Conservation (phyloP, 495 filamentous ascomycete species). For the Neurospora sp. region DNA sequence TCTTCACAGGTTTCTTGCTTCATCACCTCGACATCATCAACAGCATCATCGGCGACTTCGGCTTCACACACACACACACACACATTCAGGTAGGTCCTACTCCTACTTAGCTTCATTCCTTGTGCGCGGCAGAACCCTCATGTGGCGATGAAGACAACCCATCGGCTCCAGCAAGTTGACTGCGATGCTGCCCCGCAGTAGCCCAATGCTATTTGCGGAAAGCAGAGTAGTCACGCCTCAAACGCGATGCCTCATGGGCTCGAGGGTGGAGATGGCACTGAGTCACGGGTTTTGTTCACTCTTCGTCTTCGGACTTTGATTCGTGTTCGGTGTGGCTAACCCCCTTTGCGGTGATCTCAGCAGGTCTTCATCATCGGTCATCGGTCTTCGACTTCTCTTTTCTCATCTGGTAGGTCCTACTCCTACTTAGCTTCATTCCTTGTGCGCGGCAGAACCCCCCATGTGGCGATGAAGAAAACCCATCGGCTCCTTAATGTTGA, state of each 20-base stretch:
- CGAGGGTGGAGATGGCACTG: neutral
- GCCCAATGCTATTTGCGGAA: neutral
- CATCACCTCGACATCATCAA: neutral
- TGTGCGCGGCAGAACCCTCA: neutral
- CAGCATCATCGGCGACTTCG: neutral
- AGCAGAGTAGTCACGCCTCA: neutral
- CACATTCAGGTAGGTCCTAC: neutral
- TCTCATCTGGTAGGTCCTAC: neutral
- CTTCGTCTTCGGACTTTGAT: neutral
- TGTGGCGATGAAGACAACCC: neutral
- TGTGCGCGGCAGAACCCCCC: neutral
- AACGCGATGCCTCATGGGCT: neutral
- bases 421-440: neutral
- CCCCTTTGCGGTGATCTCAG: neutral
- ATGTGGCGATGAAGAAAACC: neutral
- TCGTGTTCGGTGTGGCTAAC: neutral
- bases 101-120: neutral
- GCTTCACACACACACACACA: neutral
- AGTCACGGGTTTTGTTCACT: neutral
- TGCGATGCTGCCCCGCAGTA: neutral
- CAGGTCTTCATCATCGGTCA: no score
- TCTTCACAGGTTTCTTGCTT: neutral
- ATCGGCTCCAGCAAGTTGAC: neutral
- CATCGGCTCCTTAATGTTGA: neutral
- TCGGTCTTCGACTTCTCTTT: no score